Conservation (phyloP, 139 green algal species). For the Tetradesmus lagerheimii region DNA sequence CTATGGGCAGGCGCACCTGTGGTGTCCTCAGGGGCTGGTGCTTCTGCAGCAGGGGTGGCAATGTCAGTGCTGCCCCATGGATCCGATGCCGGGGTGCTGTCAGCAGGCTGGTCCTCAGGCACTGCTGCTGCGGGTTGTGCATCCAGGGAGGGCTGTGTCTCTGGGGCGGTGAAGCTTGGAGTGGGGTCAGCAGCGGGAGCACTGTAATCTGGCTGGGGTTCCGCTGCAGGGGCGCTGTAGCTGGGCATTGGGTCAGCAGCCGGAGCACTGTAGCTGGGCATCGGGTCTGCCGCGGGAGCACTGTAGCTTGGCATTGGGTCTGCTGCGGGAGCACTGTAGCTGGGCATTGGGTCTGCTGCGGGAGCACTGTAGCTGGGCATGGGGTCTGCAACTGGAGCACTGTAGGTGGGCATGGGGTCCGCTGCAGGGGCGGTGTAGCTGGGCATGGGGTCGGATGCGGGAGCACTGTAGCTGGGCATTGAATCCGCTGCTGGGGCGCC, state of each 20-base stretch:
- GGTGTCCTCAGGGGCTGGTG: not conserved
- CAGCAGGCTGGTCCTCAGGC: too few species aligned
- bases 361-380: not conserved
- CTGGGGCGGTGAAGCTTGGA: not conserved
- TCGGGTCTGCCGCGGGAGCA: not conserved
- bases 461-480: not conserved
- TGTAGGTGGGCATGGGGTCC: not conserved
- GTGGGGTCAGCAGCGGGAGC: too few species aligned
- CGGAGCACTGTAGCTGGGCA: not conserved
- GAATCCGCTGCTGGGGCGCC: not conserved
- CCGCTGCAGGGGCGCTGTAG: not conserved
- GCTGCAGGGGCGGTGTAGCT: not conserved
- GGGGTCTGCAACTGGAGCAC: not conserved
- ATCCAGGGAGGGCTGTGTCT: not conserved
- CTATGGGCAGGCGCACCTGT: not conserved
- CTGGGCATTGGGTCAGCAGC: not conserved
- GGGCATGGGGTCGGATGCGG: not conserved
- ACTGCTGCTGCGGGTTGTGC: not conserved
- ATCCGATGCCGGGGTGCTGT: too few species aligned
- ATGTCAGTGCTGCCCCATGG: too few species aligned
- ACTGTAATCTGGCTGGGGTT: too few species aligned
- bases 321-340: not conserved
- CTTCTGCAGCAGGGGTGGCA: not conserved
- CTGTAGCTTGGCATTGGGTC: not conserved
- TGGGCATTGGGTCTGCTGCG: not conserved